Conservation (phyloP, 169 alveolate species). For the Cryptosporidium ryanae region DNA sequence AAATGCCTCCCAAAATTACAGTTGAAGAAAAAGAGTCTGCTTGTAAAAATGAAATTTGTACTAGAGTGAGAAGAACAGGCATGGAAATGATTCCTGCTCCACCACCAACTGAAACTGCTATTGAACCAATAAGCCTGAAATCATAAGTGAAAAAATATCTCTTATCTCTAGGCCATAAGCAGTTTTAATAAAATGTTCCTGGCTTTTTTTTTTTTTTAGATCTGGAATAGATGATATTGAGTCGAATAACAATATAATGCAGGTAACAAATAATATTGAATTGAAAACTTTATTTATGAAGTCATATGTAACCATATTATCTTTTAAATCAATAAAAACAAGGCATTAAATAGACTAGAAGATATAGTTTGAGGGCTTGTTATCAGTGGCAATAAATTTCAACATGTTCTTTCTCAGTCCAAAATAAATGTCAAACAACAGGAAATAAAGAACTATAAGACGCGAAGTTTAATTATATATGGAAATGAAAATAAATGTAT, state of each 20-base stretch:
- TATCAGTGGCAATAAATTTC: too few species aligned
- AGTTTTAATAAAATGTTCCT: constrained; percentile 4
- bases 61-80: constrained; percentile 41
- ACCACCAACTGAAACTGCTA: constrained; percentile 73
- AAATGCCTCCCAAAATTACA: constrained; percentile 49
- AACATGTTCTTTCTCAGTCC: too few species aligned
- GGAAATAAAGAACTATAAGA: not conserved
- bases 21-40: constrained; percentile 52
- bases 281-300: too few species aligned
- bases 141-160: constrained; percentile 39
- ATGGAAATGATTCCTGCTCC: constrained; percentile 71
- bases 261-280: too few species aligned
- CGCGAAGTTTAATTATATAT: not conserved
- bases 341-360: too few species aligned
- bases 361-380: too few species aligned
- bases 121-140: constrained; percentile 61
- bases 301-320: too few species aligned
- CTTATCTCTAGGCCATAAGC: constrained; percentile 5
- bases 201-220: not conserved
- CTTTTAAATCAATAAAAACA: too few species aligned
- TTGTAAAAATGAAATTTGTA: constrained; percentile 62
- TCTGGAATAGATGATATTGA: not conserved
- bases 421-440: too few species aligned
- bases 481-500: too few species aligned
- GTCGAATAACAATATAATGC: too few species aligned